These are phyloP conservation scores for Aspergillus sp. DNA, from an alignment of 2,329 filamentous ascomycete genomes.

Conservation along the genomic window DNA sequence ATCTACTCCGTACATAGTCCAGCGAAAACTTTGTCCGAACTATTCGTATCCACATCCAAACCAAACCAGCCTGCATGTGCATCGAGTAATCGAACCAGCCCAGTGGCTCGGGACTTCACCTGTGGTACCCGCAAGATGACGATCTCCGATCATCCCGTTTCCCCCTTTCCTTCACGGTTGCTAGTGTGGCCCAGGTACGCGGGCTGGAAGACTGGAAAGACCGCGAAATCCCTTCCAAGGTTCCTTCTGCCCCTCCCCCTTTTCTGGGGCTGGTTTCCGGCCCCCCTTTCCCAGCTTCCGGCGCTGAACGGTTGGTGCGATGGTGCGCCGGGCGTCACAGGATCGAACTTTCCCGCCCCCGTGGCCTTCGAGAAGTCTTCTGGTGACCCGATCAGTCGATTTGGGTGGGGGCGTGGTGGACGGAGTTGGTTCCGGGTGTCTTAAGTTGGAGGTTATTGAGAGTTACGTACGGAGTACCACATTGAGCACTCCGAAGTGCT, in stretches of 20 bases:
- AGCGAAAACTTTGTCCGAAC: too few relatives aligned
- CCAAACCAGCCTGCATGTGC: neutral
- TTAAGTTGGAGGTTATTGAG: neutral
- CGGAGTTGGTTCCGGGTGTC: neutral
- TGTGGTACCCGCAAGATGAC: slow-evolving; percentile 1
- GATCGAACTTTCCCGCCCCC: neutral
- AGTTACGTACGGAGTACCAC: too few relatives aligned
- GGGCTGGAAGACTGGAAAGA: neutral
- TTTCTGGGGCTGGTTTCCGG: slow-evolving; percentile 7
- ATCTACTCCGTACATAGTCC: too few relatives aligned
- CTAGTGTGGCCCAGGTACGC: neutral
- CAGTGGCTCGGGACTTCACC: slow-evolving; percentile 1
- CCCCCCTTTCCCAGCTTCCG: slow-evolving; percentile 13
- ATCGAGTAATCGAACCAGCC: slow-evolving; percentile 3
- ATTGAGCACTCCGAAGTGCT: too few relatives aligned
- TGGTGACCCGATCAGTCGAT: slow-evolving; percentile 4
- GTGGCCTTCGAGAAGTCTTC: slow-evolving; percentile 15
- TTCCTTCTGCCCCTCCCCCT: slow-evolving; percentile 9
- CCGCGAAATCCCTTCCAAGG: neutral
- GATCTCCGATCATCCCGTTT: slow-evolving; percentile 5
- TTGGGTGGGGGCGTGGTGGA: neutral
- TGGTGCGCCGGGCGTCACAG: slow-evolving; percentile 10
- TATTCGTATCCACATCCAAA: too few relatives aligned
- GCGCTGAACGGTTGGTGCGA: slow-evolving; percentile 5
- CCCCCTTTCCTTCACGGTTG: neutral